Percentiles rank a stretch among this genome's conserved stretches.
These are phyloP conservation scores for Sicyos baderoa DNA, from an alignment of 306 rosid species.

Conservation along the genomic window DNA sequence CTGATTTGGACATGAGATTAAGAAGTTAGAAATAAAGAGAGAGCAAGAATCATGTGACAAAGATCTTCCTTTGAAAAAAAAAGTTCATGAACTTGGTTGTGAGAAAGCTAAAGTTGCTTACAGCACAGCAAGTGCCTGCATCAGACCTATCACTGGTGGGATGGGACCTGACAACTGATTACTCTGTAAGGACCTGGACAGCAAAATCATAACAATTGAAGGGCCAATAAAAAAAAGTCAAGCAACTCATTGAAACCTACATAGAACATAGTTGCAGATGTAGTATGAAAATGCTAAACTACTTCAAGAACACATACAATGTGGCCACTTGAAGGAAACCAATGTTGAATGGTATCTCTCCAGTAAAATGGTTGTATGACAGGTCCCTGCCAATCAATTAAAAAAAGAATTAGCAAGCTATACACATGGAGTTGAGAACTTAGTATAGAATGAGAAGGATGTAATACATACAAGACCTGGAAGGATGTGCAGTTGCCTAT, in stretches of 20 bases:
- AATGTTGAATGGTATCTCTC: conserved; percentile 80
- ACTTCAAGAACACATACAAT: conserved; percentile 38
- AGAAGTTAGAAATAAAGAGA: conserved; percentile 8
- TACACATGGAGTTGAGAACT: background rate
- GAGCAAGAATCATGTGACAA: background rate
- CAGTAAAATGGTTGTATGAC: conserved; percentile 65
- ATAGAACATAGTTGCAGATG: background rate
- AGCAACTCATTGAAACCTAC: conserved; percentile 6
- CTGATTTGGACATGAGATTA: conserved; percentile 31
- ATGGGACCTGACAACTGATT: conserved; percentile 74
- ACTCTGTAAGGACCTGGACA: conserved; percentile 77
- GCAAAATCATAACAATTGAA: conserved; percentile 13
- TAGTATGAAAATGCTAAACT: background rate
- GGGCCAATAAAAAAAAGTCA: background rate
- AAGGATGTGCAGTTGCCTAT: conserved; percentile 90
- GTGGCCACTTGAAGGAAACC: conserved; percentile 92
- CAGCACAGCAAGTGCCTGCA: conserved; percentile 99
- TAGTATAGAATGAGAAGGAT: conserved; percentile 22
- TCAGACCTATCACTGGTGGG: conserved; percentile 85
- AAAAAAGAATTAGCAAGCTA: background rate
- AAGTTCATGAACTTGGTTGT: conserved; percentile 6
- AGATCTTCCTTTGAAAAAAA: background rate
- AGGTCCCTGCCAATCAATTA: conserved; percentile 46
- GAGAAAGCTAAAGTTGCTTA: conserved; percentile 36
- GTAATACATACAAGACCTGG: conserved; percentile 89